Evolutionary conservation across 768 basidiomycete genomes (phyloP).

Genomic region (Pulveroboletus sp.): DNA sequence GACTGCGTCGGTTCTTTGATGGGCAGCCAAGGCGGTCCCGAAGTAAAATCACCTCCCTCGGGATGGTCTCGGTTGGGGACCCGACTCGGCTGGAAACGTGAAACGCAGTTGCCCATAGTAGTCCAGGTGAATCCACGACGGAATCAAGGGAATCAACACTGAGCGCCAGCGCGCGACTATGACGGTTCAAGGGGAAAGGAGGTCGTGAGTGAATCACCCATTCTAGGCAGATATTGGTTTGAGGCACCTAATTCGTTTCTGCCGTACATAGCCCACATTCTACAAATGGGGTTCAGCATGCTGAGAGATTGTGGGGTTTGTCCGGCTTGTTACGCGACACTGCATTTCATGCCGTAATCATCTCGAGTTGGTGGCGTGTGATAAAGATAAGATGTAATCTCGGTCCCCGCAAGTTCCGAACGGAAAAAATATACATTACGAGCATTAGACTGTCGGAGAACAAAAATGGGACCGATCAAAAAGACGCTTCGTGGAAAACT

Average conservation of each 20-base stretch:
- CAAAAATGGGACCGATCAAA: conserved; percentile 7
- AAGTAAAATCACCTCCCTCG: conserved; percentile 1
- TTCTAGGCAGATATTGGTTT: conserved; percentile 16
- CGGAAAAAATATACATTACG: conserved; percentile 6
- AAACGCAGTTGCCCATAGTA: conserved; percentile 31
- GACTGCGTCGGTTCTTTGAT: conserved; percentile 50
- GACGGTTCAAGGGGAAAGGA: neutral
- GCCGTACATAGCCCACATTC: too few relatives aligned
- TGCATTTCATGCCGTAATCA: conserved; percentile 12
- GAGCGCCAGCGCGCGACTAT: neutral
- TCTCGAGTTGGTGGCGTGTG: conserved; percentile 3
- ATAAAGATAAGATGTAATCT: conserved; percentile 5
- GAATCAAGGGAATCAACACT: neutral
- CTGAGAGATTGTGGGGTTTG: too few relatives aligned
- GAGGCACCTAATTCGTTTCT: conserved; percentile 8
- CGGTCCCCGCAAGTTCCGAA: neutral
- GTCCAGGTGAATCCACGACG: neutral
- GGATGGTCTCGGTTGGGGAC: neutral
- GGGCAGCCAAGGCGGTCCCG: conserved; percentile 40
- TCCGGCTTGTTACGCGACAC: neutral
- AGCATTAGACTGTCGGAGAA: neutral
- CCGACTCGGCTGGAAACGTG: conserved; percentile 7
- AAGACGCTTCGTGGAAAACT: conserved; percentile 33
- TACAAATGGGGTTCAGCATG: too few relatives aligned
- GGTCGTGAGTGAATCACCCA: conserved; percentile 3